phyloP scores from a whole-genome alignment of 257 asterid species.

The Ballota nigra region DNA sequence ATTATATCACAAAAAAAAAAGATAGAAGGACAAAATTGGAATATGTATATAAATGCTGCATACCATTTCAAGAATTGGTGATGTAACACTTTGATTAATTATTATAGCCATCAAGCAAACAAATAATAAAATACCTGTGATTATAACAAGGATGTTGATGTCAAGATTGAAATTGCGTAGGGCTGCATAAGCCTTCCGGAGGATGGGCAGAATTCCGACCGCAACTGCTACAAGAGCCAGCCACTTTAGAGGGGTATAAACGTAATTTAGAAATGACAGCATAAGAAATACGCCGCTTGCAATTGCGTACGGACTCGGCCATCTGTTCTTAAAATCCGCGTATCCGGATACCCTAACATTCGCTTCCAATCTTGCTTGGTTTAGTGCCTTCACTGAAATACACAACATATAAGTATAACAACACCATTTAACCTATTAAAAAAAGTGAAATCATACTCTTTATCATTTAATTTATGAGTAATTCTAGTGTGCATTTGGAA shows the following conservation, averaged over 20 bases:
- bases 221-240: constrained; percentile 62
- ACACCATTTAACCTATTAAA: no score
- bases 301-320: constrained; percentile 76
- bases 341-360: constrained; percentile 45
- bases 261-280: constrained; percentile 46
- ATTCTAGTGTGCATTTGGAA: no score
- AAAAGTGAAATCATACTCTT: no score
- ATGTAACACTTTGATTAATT: no score
- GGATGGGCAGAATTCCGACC: constrained; percentile 59
- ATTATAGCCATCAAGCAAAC: not conserved
- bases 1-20: no score
- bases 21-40: no score
- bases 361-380: constrained; percentile 76
- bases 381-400: constrained; percentile 65
- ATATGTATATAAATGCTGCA: no score
- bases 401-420: not conserved
- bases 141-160: constrained; percentile 69
- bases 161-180: constrained; percentile 48
- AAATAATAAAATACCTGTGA: constrained; percentile 48
- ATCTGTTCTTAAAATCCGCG: constrained; percentile 43
- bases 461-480: no score
- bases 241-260: constrained; percentile 63
- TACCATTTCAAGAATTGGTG: no score
- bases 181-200: constrained; percentile 48
- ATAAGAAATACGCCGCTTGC: constrained; percentile 54